phyloP scores from a whole-genome alignment of 805 yeast species.

The Pachysolen tannophilus region DNA sequence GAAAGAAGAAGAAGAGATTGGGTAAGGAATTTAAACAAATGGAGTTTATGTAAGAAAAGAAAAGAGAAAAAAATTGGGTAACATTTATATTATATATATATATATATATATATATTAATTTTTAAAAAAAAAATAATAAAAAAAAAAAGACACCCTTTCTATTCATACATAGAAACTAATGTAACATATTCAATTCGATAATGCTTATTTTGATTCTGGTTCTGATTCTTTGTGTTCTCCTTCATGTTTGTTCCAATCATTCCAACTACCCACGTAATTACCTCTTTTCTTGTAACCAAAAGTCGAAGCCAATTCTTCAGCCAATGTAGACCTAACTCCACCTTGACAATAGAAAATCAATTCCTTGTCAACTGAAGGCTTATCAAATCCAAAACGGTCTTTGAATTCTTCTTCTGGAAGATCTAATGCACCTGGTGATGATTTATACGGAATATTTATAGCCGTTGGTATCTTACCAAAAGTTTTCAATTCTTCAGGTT shows the following conservation, averaged over 20 bases:
- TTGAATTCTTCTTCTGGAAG: constrained; percentile 72
- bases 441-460: constrained; percentile 80
- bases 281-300: constrained; percentile 82
- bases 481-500: constrained; percentile 61
- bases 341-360: constrained; percentile 87
- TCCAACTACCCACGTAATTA: constrained; percentile 80
- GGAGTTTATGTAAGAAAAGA: constrained; percentile 15
- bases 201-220: no score
- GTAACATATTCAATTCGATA: no score
- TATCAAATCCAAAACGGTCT: constrained; percentile 71
- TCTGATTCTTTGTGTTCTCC: no score
- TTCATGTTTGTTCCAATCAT: constrained; percentile 64
- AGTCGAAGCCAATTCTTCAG: constrained; percentile 86
- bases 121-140: no score
- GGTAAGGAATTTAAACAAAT: constrained; percentile 66
- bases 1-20: constrained; percentile 78
- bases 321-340: constrained; percentile 85
- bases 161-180: no score
- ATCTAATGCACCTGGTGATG: constrained; percentile 88
- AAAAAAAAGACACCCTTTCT: no score
- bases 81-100: no score
- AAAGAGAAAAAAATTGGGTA: background rate
- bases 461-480: constrained; percentile 78
- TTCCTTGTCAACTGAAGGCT: constrained; percentile 66
- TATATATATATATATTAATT: constrained; percentile 1